Evolutionary conservation across 176 grass and related monocot species (phyloP), one percentile per base, ranked within the genome.

Genomic region (Carex littledalei): DNA sequence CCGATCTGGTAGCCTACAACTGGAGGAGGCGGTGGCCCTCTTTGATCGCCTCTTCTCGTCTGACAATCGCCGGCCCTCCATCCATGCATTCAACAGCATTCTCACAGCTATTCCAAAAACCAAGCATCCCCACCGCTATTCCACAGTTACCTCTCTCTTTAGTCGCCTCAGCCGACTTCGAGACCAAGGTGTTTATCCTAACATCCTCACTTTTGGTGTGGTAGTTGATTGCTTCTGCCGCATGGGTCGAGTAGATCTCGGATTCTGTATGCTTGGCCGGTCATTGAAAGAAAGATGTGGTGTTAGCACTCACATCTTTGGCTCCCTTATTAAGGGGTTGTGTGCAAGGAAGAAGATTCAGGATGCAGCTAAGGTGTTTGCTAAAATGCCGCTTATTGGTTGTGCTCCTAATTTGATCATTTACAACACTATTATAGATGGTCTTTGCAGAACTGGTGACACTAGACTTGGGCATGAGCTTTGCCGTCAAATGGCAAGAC

Each of bases 321-420:
- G 8, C 45, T 49, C 45, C 45, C 45, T 49, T 11, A 9, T 74
- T 0, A n/a, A 74, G 13, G 69, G 69, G 12, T n/a, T 74, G 17
- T 74, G 69, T 21, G 69, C 32, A 18, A 8, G 0, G 0, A 0
- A 74, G 35, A 15, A 47, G 9, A 18, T 74, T n/a, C 2, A 2
- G 17, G 20, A 74, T 74, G 69, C 69, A 74, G 31, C 69, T 74
- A 74, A 74, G 69, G 16, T 74, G 69, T 43, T 74, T 11, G 69
- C 8, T n/a, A 74, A 74, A 18, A 74, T 74, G 35, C n/a, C 69
- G 20, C 37, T 43, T 5, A 20, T 74, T 47, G 74, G 74, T 17
- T 78, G 74, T 56, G 0, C 43, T 77, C 72, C 72, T 77, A 7
- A 77, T 77, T 22, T 77, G 18, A 53, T 56, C 0, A 56, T 16